Conservation (phyloP, 2,329 filamentous ascomycete species). For the Phoma sp. region DNA sequence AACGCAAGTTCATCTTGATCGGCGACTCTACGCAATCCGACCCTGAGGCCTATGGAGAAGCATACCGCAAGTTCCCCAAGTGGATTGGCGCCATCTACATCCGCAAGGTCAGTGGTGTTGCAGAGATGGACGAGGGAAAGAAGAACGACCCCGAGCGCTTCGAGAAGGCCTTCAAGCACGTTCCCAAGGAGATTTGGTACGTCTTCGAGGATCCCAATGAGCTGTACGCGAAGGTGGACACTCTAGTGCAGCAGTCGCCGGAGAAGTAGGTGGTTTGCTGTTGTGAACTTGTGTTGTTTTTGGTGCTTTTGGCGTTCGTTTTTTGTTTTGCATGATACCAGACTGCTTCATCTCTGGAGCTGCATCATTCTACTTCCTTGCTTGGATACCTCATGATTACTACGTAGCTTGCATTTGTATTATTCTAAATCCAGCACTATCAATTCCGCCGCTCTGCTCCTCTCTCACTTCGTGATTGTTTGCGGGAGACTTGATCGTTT, state of each 20-base stretch:
- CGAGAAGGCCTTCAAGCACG: conserved; percentile 78
- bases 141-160: conserved; percentile 74
- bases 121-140: conserved; percentile 77
- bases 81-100: conserved; percentile 90
- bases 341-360: background rate
- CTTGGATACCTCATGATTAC: background rate
- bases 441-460: too few relatives aligned
- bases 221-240: conserved; percentile 54
- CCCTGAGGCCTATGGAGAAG: conserved; percentile 86
- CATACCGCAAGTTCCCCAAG: conserved; percentile 70
- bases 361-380: too few relatives aligned
- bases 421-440: background rate
- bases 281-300: background rate
- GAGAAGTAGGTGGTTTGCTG: conserved; percentile 11
- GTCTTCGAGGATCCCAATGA: conserved; percentile 82
- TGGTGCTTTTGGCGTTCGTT: background rate
- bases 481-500: too few relatives aligned
- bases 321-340: background rate
- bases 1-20: conserved; percentile 79
- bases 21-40: conserved; percentile 93
- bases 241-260: conserved; percentile 23
- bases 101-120: conserved; percentile 79
- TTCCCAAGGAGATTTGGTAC: conserved; percentile 77
- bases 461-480: too few relatives aligned
- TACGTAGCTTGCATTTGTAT: background rate